A percentile compares a stretch with the other conserved stretches of the same genome.
Conservation (phyloP, 768 basidiomycete species). For the Chalciporus pseudorubinellus region DNA sequence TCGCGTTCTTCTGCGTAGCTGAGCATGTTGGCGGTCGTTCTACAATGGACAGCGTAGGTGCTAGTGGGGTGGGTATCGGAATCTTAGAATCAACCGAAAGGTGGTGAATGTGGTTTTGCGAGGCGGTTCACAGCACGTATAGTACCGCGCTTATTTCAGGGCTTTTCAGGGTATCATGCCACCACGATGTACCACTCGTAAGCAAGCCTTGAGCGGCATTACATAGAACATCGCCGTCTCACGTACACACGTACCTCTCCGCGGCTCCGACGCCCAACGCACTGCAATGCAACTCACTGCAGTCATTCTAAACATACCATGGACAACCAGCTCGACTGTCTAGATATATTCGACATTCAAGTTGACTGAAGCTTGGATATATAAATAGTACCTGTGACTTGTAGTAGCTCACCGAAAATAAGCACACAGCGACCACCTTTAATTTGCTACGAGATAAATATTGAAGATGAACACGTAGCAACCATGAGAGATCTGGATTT, state of each 20-base stretch:
- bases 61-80: neutral
- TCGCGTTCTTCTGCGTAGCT: constrained; percentile 36
- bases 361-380: constrained; percentile 16
- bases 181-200: too few relatives aligned
- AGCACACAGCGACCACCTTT: constrained; percentile 8
- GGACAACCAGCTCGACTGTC: too few relatives aligned
- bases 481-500: neutral
- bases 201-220: neutral
- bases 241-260: too few relatives aligned
- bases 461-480: constrained; percentile 2
- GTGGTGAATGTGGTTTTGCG: too few relatives aligned
- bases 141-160: neutral
- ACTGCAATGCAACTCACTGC: too few relatives aligned
- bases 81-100: too few relatives aligned
- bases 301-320: too few relatives aligned
- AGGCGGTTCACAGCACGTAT: neutral
- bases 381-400: constrained; percentile 6
- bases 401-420: neutral
- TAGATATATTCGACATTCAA: constrained; percentile 4
- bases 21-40: constrained; percentile 4
- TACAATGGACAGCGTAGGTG: neutral
- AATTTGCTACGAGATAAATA: constrained; percentile 10
- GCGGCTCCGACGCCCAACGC: too few relatives aligned
- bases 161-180: too few relatives aligned
- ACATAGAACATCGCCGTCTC: neutral